Evolutionary conservation across 257 asterid species (phyloP), one percentile per base, ranked within the genome.

Genomic region (Solanum chaucha): DNA sequence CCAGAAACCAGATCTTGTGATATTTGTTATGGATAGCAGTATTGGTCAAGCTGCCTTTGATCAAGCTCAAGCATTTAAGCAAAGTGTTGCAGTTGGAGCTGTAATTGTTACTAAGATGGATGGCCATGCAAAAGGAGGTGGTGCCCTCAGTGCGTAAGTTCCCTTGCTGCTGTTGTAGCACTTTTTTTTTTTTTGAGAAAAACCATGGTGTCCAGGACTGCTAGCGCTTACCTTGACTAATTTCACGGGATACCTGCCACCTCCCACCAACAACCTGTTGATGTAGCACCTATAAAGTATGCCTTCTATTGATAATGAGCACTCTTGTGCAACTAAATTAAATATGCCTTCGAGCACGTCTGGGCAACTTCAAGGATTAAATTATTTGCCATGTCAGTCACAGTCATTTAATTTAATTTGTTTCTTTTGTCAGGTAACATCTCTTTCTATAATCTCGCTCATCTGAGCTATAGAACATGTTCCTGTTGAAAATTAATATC

Each of bases 81-180:
- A 96, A 92, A 96, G 99, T 93, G 99, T 93, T 88, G 94, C 98
- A 64, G 99, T 97, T 89, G 99, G 99, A 88, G 99, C 99, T 71
- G 99, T 97, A 87, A 97, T 97, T 86, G 84, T 97, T 83, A 97
- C 99, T 38, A 97, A 97, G 92, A 97, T 97, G 99, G 99, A 96
- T 88, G 99, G 99, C 35, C 99, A 97, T 96, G 99, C 99, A 19
- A 97, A 96, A 94, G 99, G 99, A 78, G 99, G 99, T 89, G 99
- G 99, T 90, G 98, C 99, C 88, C 98, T 97, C 86, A 97, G 99
- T 83, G 99, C 99, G 99, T 97, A 94, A 96, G 99, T 94, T 46
- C 28, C 30, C 38, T 65, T 81, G 68, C 44, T 81, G 35, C 10
- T 15, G 28, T 30, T 48, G 68, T 15, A 40, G 81, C 81, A 67